Conservation (phyloP, 768 basidiomycete genomes). For the Cyclocybe aegerita region DNA sequence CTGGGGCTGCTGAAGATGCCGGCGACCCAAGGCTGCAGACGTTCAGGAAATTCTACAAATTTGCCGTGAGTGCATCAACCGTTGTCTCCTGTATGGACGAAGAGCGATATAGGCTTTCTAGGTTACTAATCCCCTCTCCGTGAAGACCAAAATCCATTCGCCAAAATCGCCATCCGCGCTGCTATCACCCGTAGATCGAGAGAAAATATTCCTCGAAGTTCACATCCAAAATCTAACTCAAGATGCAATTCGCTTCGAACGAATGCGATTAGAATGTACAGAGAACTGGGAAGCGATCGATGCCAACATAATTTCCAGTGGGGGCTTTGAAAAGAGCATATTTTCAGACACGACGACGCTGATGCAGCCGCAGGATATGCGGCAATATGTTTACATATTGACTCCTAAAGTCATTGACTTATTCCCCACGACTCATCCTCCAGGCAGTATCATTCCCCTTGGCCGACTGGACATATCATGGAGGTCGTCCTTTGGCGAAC, state of each 20-base stretch:
- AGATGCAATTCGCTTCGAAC: conserved; percentile 75
- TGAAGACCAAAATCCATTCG: conserved; percentile 90
- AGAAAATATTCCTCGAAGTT: conserved; percentile 88
- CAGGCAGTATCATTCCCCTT: conserved; percentile 75
- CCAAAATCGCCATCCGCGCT: conserved; percentile 73
- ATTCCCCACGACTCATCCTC: conserved; percentile 48
- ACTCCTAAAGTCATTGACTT: conserved; percentile 45
- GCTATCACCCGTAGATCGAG: conserved; percentile 61
- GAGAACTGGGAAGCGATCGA: conserved; percentile 66
- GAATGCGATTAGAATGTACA: conserved; percentile 75
- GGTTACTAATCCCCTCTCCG: conserved; percentile 93
- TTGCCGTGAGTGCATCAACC: conserved; percentile 57
- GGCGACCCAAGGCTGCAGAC: conserved; percentile 60
- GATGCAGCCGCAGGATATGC: conserved; percentile 80
- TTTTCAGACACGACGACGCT: conserved; percentile 66
- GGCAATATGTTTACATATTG: conserved; percentile 88
- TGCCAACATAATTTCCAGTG: conserved; percentile 40
- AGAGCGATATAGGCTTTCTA: conserved; percentile 25
- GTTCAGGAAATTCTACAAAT: conserved; percentile 91
- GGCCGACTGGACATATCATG: conserved; percentile 90
- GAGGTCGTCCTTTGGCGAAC: conserved; percentile 83
- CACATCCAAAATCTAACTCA: conserved; percentile 88
- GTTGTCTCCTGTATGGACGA: background rate
- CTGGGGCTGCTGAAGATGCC: conserved; percentile 47
- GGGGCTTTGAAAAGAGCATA: conserved; percentile 31